phyloP scores from a whole-genome alignment of 2,329 filamentous ascomycete species.

The Ophiocordyceps australis region DNA sequence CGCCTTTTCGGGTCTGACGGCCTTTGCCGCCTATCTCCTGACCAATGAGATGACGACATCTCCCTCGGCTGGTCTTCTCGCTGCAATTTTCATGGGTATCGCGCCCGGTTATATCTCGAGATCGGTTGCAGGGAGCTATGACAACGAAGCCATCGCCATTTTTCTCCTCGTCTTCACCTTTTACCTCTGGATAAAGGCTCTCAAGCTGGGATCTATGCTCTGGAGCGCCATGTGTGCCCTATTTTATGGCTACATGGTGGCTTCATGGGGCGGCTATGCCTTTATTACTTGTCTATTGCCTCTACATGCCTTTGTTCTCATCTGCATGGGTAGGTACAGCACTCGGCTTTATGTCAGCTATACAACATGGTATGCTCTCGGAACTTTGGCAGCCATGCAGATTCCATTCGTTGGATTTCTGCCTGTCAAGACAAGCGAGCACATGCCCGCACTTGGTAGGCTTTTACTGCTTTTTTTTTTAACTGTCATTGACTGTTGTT shows the following conservation, averaged over 20 bases:
- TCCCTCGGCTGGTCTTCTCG: slow-evolving; percentile 83
- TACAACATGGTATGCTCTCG: slow-evolving; percentile 93
- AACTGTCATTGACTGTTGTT: too few species aligned
- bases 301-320: slow-evolving; percentile 80
- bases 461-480: too few species aligned
- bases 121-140: slow-evolving; percentile 94
- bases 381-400: slow-evolving; percentile 95
- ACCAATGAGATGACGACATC: slow-evolving; percentile 97
- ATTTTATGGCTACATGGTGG: slow-evolving; percentile 99
- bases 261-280: slow-evolving; percentile 97
- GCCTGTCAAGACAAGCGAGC: slow-evolving; percentile 91
- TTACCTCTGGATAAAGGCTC: slow-evolving; percentile 95
- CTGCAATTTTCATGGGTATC: slow-evolving; percentile 94
- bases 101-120: slow-evolving; percentile 93
- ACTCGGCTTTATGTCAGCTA: slow-evolving; percentile 89
- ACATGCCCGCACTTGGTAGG: slow-evolving; percentile 86
- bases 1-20: slow-evolving; percentile 84
- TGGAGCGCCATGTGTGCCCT: slow-evolving; percentile 90
- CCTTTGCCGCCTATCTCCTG: slow-evolving; percentile 81
- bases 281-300: slow-evolving; percentile 98
- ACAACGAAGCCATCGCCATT: slow-evolving; percentile 98
- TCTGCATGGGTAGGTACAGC: slow-evolving; percentile 95
- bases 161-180: slow-evolving; percentile 98
- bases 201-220: slow-evolving; percentile 91
- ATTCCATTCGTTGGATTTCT: slow-evolving; percentile 97